phyloP scores from a whole-genome alignment of 139 green algal genomes.

The Volvox reticuliferus region DNA sequence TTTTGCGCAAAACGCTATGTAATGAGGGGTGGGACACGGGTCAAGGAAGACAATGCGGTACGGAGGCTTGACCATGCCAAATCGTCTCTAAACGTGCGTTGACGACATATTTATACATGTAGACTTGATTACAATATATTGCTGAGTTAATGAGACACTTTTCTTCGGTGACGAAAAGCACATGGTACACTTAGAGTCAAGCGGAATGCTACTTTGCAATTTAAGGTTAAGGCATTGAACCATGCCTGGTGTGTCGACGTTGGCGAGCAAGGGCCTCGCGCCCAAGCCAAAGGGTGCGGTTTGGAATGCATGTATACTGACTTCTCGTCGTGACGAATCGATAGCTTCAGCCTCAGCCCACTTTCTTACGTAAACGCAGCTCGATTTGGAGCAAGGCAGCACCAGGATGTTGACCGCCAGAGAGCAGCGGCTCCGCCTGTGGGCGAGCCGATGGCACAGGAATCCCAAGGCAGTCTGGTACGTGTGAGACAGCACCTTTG shows the following conservation, averaged over 20 bases:
- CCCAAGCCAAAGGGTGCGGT: conserved; percentile 46
- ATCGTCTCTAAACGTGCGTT: too few species aligned
- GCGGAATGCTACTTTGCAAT: not conserved
- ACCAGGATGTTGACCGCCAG: not conserved
- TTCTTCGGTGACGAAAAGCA: not conserved
- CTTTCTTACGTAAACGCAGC: not conserved
- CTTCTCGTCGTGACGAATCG: not conserved
- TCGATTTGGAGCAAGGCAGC: conserved; percentile 33
- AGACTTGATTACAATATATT: too few species aligned
- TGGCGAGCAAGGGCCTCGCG: conserved; percentile 25
- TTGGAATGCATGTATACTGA: not conserved
- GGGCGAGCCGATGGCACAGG: conserved; percentile 5
- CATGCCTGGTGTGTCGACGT: conserved; percentile 26
- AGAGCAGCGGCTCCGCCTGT: not conserved
- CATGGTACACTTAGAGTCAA: conserved; percentile 24
- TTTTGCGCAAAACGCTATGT: too few species aligned
- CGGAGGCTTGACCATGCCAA: too few species aligned
- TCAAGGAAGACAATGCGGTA: too few species aligned
- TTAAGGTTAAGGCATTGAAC: not conserved
- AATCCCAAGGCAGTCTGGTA: conserved; percentile 30
- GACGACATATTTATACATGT: too few species aligned
- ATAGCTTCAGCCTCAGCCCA: not conserved
- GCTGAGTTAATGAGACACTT: not conserved
- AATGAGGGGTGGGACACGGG: too few species aligned
- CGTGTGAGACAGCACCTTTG: not conserved